Conservation (phyloP, 495 filamentous ascomycete species). For the Xylaria acuta region DNA sequence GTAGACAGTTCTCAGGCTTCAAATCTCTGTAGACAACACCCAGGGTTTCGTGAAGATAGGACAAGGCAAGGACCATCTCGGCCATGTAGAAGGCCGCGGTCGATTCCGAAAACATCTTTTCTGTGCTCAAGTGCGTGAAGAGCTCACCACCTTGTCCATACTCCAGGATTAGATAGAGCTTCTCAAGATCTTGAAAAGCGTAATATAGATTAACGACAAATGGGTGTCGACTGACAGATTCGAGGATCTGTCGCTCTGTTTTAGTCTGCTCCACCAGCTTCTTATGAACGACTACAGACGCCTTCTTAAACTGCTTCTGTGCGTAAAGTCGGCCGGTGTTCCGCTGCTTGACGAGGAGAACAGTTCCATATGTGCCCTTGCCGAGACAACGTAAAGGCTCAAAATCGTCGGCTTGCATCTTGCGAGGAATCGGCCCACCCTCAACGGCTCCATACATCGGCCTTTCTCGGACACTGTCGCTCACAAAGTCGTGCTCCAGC, state of each 20-base stretch:
- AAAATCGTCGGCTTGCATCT: slow-evolving; percentile 93
- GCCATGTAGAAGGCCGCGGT: slow-evolving; percentile 97
- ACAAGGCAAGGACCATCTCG: slow-evolving; percentile 91
- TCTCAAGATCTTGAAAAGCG: slow-evolving; percentile 97
- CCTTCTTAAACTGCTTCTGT: slow-evolving; percentile 98
- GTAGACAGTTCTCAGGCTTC: slow-evolving; percentile 96
- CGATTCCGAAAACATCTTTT: slow-evolving; percentile 89
- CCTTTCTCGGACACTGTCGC: slow-evolving; percentile 64
- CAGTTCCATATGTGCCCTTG: slow-evolving; percentile 94
- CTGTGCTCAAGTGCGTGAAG: slow-evolving; percentile 85
- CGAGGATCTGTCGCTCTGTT: slow-evolving; percentile 91
- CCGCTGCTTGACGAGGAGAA: slow-evolving; percentile 87
- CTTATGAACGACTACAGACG: slow-evolving; percentile 89
- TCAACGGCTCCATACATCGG: slow-evolving; percentile 45
- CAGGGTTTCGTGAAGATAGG: slow-evolving; percentile 87
- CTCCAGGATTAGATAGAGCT: slow-evolving; percentile 95
- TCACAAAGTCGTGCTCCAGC: slow-evolving; percentile 86
- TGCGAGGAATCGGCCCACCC: slow-evolving; percentile 60
- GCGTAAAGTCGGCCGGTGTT: slow-evolving; percentile 89
- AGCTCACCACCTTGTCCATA: slow-evolving; percentile 98
- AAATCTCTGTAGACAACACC: slow-evolving; percentile 96
- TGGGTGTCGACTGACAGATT: slow-evolving; percentile 93
- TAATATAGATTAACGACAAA: slow-evolving; percentile 98
- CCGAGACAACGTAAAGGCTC: slow-evolving; percentile 92
- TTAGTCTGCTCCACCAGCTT: slow-evolving; percentile 94